Base-by-base conservation (phyloP, 164 flowering plant genomes). In the Akebia trifoliata region DNA sequence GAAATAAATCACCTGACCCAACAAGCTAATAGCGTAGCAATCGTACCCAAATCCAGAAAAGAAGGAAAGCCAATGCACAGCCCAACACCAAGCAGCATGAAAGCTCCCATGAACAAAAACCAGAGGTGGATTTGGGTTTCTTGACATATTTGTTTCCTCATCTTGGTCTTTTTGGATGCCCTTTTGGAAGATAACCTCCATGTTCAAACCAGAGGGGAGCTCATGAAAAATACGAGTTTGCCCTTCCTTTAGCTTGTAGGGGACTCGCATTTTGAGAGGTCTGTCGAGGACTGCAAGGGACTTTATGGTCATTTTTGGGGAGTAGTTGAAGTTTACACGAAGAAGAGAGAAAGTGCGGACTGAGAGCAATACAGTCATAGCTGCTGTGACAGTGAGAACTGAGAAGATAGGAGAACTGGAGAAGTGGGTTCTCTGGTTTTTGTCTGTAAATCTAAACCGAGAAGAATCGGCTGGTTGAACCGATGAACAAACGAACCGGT, bases 81-180 rank as follows among this genome's bases (percentile, higher is more conserved):
- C 89, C 97, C 97, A 90, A 69, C 95, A 90, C 97, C 97, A 90
- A 62, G 94, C 95, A 10, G 95, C 97, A 54, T 90, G 95, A 63
- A 84, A 87, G 76, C 95, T 90, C 49, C 93, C 97, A 72, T 90
- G 97, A 22, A 90, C 73, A 56, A 90, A 90, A 5, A 90, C 81
- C 66, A 90, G 64, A 9, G 97, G 93, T 24, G 87, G 83, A 31
- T 59, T 64, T 24, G 87, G 83, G 34, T 59, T 64, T 43, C 57
- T 55, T 32, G 28, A 15, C 21, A 34, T 56, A 20, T 20, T 8
- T 6, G 15, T 40, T 28, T 39, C 32, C 26, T 51, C 70, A 25
- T 53, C 59, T 51, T 54, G 59, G 45, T 56, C 21, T 5, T 44
- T 57, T 36, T 24, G 8, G 12, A 38, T 10, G 18, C 82, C 71